Percentiles rank a stretch among this genome's conserved stretches.
Conservation (phyloP, 495 filamentous ascomycete genomes). For the Aspergillus ostianus region DNA sequence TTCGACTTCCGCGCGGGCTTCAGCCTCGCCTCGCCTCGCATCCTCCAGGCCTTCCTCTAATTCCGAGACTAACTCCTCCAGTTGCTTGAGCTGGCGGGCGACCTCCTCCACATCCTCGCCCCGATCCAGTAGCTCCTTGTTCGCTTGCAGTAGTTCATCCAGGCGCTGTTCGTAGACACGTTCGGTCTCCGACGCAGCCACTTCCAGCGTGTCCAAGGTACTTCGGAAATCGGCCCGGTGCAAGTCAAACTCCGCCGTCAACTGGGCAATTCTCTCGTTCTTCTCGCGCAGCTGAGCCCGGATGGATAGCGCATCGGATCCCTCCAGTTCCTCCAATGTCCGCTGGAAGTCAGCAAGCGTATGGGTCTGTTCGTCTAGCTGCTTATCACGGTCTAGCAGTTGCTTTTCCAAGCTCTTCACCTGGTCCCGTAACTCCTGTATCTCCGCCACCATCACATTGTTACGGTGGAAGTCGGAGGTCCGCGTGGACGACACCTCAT, state of each 20-base stretch:
- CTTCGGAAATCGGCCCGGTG: constrained; percentile 95
- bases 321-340: constrained; percentile 62
- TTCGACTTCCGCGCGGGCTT: constrained; percentile 94
- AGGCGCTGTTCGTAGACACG: constrained; percentile 94
- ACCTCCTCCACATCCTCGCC: constrained; percentile 89
- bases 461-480: constrained; percentile 44
- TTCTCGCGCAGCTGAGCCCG: constrained; percentile 85
- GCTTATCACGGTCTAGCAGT: constrained; percentile 79
- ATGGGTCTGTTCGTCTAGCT: constrained; percentile 81
- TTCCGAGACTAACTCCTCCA: constrained; percentile 94
- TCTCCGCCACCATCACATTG: constrained; percentile 45
- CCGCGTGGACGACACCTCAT: constrained; percentile 33
- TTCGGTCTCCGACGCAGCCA: constrained; percentile 95
- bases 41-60: constrained; percentile 97
- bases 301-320: constrained; percentile 73
- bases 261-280: constrained; percentile 89
- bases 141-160: constrained; percentile 82
- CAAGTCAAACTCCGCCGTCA: constrained; percentile 92
- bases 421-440: constrained; percentile 58
- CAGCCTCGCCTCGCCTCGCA: constrained; percentile 91
- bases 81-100: constrained; percentile 83
- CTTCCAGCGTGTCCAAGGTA: constrained; percentile 93
- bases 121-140: constrained; percentile 75
- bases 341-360: constrained; percentile 64
- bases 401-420: constrained; percentile 61